A percentile compares a stretch with the other conserved stretches of the same genome.
Evolutionary conservation across 1,139 yeast species (phyloP).

Genomic region (Blastobotrys malaysiensis): DNA sequence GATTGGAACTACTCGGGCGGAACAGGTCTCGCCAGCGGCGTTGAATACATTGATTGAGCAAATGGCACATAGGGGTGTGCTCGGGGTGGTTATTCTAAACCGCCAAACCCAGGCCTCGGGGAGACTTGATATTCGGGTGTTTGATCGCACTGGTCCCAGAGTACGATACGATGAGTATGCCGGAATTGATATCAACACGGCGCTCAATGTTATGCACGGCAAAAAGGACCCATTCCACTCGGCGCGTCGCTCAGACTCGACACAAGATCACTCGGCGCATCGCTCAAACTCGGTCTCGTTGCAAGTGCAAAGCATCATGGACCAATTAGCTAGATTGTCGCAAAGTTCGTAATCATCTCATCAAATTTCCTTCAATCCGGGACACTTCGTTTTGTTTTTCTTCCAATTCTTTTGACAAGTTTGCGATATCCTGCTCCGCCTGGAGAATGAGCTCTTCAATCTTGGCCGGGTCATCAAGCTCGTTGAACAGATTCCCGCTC

Average conservation of each 20-base stretch:
- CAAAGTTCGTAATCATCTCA: constrained; percentile 10
- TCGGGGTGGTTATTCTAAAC: constrained; percentile 66
- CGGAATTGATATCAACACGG: constrained; percentile 57
- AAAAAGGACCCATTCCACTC: constrained; percentile 16
- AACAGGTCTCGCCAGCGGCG: constrained; percentile 42
- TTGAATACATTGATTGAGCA: constrained; percentile 57
- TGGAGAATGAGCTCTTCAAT: constrained; percentile 25
- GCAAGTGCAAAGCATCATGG: constrained; percentile 29
- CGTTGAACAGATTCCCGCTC: constrained; percentile 9
- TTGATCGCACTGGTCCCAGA: constrained; percentile 59
- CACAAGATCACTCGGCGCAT: constrained; percentile 17
- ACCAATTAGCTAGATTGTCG: constrained; percentile 27
- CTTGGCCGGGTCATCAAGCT: constrained; percentile 12
- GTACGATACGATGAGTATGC: constrained; percentile 81
- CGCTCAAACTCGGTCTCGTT: no score
- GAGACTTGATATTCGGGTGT: constrained; percentile 65
- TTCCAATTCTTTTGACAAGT: constrained; percentile 27
- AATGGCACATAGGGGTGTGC: constrained; percentile 75
- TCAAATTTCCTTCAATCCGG: constrained; percentile 10
- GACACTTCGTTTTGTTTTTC: constrained; percentile 9
- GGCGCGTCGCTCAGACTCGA: no score
- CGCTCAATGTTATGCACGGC: constrained; percentile 43
- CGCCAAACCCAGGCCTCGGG: constrained; percentile 35
- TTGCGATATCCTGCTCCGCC: constrained; percentile 28
- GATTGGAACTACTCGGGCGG: constrained; percentile 43